Conservation (phyloP, 352 stramenopile genomes). For the Globisporangium irregulare region DNA sequence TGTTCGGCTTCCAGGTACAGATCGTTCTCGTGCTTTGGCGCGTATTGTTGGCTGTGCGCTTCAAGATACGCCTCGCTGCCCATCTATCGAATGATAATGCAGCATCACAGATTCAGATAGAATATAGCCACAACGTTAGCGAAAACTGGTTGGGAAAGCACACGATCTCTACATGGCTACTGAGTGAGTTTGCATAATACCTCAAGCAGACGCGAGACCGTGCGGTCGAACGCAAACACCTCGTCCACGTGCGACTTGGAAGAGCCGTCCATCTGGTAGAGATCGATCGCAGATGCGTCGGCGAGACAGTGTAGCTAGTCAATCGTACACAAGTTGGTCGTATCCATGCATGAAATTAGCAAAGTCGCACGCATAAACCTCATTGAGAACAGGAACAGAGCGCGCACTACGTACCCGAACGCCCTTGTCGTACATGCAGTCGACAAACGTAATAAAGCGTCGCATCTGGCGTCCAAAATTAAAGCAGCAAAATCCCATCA, state of each 20-base stretch:
- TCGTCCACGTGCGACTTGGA: slow-evolving; percentile 75
- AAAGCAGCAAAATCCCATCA: background rate
- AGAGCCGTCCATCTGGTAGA: slow-evolving; percentile 58
- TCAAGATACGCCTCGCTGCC: slow-evolving; percentile 67
- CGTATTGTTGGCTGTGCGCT: slow-evolving; percentile 42
- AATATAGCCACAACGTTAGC: slow-evolving; percentile 1
- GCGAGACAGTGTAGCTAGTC: slow-evolving; percentile 73
- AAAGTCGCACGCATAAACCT: background rate
- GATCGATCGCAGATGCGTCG: slow-evolving; percentile 43
- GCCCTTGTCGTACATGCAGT: slow-evolving; percentile 96
- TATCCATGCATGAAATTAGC: too few species aligned
- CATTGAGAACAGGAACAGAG: too few species aligned
- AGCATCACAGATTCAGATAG: background rate
- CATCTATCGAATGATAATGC: slow-evolving; percentile 33
- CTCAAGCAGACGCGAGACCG: slow-evolving; percentile 86
- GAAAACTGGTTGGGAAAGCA: background rate
- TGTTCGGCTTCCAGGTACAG: slow-evolving; percentile 29
- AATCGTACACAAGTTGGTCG: slow-evolving; percentile 1
- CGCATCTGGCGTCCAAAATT: slow-evolving; percentile 45
- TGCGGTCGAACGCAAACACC: slow-evolving; percentile 83
- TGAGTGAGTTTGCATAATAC: slow-evolving; percentile 23
- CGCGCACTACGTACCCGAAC: slow-evolving; percentile 43
- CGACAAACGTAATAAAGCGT: slow-evolving; percentile 98
- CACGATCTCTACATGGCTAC: background rate
- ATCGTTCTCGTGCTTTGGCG: slow-evolving; percentile 5